Evolutionary conservation across 345 rosid species (phyloP).

Genomic region (Aurinia saxatilis): DNA sequence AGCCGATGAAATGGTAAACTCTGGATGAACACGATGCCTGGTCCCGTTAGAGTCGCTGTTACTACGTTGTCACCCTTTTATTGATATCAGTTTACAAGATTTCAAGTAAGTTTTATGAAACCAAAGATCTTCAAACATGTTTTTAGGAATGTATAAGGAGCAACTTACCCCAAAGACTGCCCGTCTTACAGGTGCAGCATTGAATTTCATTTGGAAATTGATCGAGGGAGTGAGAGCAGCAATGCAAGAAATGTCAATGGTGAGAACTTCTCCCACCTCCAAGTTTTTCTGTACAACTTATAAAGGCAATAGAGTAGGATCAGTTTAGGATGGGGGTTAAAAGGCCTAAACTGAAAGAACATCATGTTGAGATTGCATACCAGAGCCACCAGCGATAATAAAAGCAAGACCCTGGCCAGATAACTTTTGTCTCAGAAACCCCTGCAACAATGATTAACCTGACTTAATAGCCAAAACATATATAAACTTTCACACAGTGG

Average conservation of each 20-base stretch:
- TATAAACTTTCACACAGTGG: background rate
- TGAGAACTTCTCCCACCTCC: slow-evolving; percentile 80
- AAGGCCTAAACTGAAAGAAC: background rate
- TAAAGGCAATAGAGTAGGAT: slow-evolving; percentile 12
- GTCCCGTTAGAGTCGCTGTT: slow-evolving; percentile 82
- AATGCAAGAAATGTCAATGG: slow-evolving; percentile 83
- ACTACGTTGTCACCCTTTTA: slow-evolving; percentile 85
- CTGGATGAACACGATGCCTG: slow-evolving; percentile 97
- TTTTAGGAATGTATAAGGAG: background rate
- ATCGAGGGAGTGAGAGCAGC: slow-evolving; percentile 69
- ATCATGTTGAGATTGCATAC: slow-evolving; percentile 33
- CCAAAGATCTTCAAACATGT: background rate
- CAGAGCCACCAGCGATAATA: slow-evolving; percentile 92
- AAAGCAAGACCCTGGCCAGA: slow-evolving; percentile 97
- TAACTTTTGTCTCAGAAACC: slow-evolving; percentile 79
- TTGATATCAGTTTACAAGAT: background rate
- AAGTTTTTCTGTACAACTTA: slow-evolving; percentile 92
- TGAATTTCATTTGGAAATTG: slow-evolving; percentile 76
- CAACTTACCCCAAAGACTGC: slow-evolving; percentile 79
- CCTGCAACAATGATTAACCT: slow-evolving; percentile 40
- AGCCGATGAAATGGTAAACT: slow-evolving; percentile 86
- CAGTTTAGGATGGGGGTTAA: background rate
- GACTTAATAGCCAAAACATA: background rate
- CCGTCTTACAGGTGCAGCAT: slow-evolving; percentile 65
- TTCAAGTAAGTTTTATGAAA: background rate